phyloP scores from a whole-genome alignment of 345 rosid species.

The Melaleuca alternifolia region DNA sequence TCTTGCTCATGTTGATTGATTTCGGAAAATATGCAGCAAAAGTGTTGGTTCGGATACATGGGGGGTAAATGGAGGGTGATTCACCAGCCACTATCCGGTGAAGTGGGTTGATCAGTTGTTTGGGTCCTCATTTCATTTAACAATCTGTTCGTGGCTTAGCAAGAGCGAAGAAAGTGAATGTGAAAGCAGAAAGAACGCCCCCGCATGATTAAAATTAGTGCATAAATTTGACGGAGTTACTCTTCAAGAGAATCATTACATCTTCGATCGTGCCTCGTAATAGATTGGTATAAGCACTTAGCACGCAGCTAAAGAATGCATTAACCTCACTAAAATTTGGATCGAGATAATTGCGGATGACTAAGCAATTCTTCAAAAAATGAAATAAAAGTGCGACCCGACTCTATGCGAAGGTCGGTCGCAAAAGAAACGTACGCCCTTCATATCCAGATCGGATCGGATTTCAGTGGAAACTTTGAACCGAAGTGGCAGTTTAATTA shows the following conservation, averaged over 20 bases:
- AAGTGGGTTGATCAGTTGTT: not conserved
- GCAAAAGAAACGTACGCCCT: not conserved
- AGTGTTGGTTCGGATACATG: not conserved
- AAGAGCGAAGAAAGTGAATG: not conserved
- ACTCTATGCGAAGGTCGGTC: not conserved
- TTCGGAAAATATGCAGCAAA: not conserved
- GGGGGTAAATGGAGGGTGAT: not conserved
- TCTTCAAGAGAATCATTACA: not conserved
- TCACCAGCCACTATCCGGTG: not conserved
- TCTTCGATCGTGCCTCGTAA: slow-evolving; percentile 2
- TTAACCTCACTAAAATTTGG: not conserved
- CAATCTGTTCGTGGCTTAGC: not conserved
- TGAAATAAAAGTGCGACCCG: not conserved
- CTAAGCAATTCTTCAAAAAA: not conserved
- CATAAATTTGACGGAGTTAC: not conserved
- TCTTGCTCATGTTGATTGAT: too few relatives aligned
- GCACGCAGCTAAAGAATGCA: not conserved
- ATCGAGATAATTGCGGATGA: not conserved
- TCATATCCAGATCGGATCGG: too few relatives aligned
- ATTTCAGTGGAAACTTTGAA: not conserved
- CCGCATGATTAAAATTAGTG: not conserved
- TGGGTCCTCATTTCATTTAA: not conserved
- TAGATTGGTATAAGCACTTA: not conserved
- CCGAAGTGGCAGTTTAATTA: too few relatives aligned
- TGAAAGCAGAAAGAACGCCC: not conserved